phyloP scores from a whole-genome alignment of 352 stramenopile genomes.

The Globisporangium carolinianum region DNA sequence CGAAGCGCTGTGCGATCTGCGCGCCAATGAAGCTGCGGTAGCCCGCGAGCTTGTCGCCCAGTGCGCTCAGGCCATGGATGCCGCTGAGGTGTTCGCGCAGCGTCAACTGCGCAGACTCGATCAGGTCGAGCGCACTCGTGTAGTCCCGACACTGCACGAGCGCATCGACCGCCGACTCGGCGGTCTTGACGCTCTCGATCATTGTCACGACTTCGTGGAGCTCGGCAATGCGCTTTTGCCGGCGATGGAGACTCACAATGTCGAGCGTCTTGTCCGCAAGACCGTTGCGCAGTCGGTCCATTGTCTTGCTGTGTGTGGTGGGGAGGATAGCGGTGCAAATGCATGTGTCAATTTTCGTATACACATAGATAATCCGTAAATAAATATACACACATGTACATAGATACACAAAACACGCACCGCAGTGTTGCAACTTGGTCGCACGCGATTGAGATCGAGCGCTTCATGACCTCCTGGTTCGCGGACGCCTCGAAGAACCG shows the following conservation, averaged over 20 bases:
- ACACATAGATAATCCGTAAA: too few relatives aligned
- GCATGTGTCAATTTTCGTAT: too few relatives aligned
- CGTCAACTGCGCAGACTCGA: constrained; percentile 62
- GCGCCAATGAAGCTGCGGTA: constrained; percentile 65
- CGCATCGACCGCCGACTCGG: constrained; percentile 73
- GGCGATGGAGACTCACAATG: constrained; percentile 80
- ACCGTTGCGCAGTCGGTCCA: constrained; percentile 73
- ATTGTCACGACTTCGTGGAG: constrained; percentile 77
- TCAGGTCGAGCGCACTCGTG: constrained; percentile 67
- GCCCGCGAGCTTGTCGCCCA: constrained; percentile 70
- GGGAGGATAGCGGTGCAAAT: too few relatives aligned
- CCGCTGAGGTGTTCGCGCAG: constrained; percentile 67
- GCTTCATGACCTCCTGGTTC: constrained; percentile 83
- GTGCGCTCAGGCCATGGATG: constrained; percentile 64
- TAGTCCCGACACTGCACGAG: constrained; percentile 84
- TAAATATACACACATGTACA: too few relatives aligned
- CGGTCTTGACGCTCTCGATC: constrained; percentile 82
- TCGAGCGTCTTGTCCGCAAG: constrained; percentile 81
- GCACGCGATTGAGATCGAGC: constrained; percentile 68
- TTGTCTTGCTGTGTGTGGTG: constrained; percentile 42
- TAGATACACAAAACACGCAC: constrained; percentile 15
- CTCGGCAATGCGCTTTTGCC: constrained; percentile 76
- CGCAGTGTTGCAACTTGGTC: constrained; percentile 75
- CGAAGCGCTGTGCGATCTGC: constrained; percentile 79
- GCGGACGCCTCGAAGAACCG: constrained; percentile 81